These are phyloP conservation scores for Penstemon barbatus DNA, from an alignment of 257 asterid species.

Conservation along the genomic window DNA sequence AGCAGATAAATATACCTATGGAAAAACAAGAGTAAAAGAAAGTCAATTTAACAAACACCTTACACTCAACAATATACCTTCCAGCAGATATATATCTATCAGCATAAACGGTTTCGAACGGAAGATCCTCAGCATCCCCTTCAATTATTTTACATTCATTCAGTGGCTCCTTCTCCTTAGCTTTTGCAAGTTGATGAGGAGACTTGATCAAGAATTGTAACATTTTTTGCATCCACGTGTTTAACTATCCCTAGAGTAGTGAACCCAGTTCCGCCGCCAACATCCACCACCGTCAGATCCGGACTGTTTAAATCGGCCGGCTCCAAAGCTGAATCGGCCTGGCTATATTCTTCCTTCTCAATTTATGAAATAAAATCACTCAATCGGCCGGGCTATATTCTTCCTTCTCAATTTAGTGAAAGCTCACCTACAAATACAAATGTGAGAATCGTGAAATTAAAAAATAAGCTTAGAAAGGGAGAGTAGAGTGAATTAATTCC, in stretches of 20 bases:
- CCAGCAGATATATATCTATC: constrained; percentile 89
- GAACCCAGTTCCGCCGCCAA: constrained; percentile 96
- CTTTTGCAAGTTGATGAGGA: constrained; percentile 94
- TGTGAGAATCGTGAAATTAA: too few relatives aligned
- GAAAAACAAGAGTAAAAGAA: too few relatives aligned
- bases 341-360: too few relatives aligned
- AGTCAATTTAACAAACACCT: too few relatives aligned
- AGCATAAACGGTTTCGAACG: constrained; percentile 64
- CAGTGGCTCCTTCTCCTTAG: constrained; percentile 83
- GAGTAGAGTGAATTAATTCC: too few relatives aligned
- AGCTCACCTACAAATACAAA: too few relatives aligned
- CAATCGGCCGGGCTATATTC: too few relatives aligned
- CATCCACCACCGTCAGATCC: constrained; percentile 75
- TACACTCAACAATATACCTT: constrained; percentile 44
- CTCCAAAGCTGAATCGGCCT: too few relatives aligned
- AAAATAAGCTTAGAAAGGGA: too few relatives aligned
- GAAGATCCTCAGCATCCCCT: constrained; percentile 94
- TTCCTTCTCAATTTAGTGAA: too few relatives aligned
- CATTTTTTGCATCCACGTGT: constrained; percentile 88
- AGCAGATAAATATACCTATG: constrained; percentile 57
- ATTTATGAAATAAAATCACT: too few relatives aligned
- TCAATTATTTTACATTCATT: constrained; percentile 77
- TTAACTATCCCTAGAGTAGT: constrained; percentile 88
- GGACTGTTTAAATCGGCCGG: constrained; percentile 70
- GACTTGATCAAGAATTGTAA: constrained; percentile 96